phyloP scores from a whole-genome alignment of 1,284 basidiomycete species.

The Agaricales sp. region DNA sequence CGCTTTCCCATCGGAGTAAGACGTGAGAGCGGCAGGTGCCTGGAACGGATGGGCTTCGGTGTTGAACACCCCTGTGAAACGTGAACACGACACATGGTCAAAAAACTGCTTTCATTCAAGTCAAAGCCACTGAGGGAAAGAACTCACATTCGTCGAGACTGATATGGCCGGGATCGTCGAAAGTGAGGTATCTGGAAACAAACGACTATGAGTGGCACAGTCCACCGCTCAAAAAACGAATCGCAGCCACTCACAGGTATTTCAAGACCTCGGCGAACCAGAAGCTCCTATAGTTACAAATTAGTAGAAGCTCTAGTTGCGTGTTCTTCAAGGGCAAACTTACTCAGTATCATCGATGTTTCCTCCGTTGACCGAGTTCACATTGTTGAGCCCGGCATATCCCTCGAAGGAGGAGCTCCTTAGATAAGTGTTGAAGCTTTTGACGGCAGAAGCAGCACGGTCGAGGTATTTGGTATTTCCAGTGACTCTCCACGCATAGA shows the following conservation, averaged over 20 bases:
- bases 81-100: too few species aligned
- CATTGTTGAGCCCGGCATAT: constrained; percentile 31
- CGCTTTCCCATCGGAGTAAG: constrained; percentile 16
- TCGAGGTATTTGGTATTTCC: constrained; percentile 23
- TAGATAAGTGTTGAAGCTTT: constrained; percentile 15
- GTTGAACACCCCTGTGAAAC: constrained; percentile 35
- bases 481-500: constrained; percentile 43
- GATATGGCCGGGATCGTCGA: constrained; percentile 36
- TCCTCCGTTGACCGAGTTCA: constrained; percentile 23
- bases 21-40: constrained; percentile 23
- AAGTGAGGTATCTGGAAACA: constrained; percentile 32
- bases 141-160: constrained; percentile 36
- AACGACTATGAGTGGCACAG: too few species aligned
- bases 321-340: constrained; percentile 25
- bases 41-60: constrained; percentile 41
- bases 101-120: background rate
- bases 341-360: constrained; percentile 30
- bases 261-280: constrained; percentile 49
- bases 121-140: background rate
- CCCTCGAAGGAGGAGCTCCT: constrained; percentile 15
- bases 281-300: constrained; percentile 27
- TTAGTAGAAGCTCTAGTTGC: background rate
- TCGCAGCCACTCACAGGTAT: constrained; percentile 31
- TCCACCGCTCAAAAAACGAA: constrained; percentile 8
- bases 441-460: constrained; percentile 13